Base-by-base conservation (phyloP, 164 flowering plant genomes). In the Nymphaea thermarum region DNA sequence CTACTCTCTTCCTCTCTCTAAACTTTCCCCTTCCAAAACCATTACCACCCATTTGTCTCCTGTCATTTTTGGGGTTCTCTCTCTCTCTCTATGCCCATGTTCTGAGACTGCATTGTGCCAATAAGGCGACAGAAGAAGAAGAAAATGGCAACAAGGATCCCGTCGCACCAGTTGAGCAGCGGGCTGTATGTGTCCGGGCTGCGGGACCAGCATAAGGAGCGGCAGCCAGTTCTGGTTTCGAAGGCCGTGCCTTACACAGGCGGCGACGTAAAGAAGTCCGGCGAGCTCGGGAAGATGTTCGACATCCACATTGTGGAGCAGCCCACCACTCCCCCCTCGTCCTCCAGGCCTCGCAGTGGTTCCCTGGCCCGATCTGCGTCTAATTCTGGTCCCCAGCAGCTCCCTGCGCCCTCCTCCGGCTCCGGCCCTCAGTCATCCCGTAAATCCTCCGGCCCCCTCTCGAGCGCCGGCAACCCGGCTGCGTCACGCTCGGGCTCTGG, bases 211-310 rank as follows among this genome's bases (percentile, higher is more conserved):
- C 67, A 45, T 53, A 86, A 84, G 71, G 91, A 84, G 72, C 74
- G 84, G 5, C 82, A 59, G 43, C 93, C 89, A 2, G 80, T 90
- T 62, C 78, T 90, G 75, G 79, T 70, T 6, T 82, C 96, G 2
- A 80, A 86, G 25, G 86, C 91, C 51, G 78, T 85, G 1, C 89
- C 89, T 2, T 89, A 87, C 81, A 89, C 91, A 16, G 96, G 93
- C 70, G 96, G 93, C 47, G 96, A 87, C 77, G 76, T 86, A 44
- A 88, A 87, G 79, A 87, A 85, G 67, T 90, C 93, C 43, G 93
- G 93, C 10, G 99, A 94, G 78, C 80, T 94, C 36, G 99, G 92
- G 4, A 94, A 87, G 71, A 94, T 94, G 99, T 90, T 91, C 67
- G 96, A 89, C 72, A 83, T 91, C 73, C 77, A 80, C 11, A 70